Percentiles rank a stretch among this genome's conserved stretches.
phyloP scores from a whole-genome alignment of 257 asterid genomes.

The Vinca minor region DNA sequence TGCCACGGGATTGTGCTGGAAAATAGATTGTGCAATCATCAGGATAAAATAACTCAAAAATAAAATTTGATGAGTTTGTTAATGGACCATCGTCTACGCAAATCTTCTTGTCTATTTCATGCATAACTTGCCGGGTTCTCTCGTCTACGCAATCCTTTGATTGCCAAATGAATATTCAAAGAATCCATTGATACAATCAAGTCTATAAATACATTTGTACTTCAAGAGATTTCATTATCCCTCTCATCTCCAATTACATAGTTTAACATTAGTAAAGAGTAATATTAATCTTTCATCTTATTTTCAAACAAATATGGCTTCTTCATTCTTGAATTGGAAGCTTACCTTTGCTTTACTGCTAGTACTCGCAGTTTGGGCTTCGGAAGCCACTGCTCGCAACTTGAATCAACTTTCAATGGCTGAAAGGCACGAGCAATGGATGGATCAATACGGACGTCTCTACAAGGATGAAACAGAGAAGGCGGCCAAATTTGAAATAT shows the following conservation, averaged over 20 bases:
- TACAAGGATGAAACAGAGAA: not conserved
- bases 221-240: too few species aligned
- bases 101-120: not conserved
- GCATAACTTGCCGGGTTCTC: conserved; percentile 11
- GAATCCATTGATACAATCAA: too few species aligned
- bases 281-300: conserved; percentile 1
- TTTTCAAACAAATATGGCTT: conserved; percentile 5
- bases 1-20: too few species aligned
- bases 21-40: too few species aligned
- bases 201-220: too few species aligned
- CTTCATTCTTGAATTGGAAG: not conserved
- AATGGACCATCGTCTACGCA: conserved; percentile 5
- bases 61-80: too few species aligned
- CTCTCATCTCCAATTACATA: too few species aligned
- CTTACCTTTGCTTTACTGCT: not conserved
- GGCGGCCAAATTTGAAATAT: conserved; percentile 3
- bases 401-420: not conserved
- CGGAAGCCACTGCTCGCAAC: not conserved
- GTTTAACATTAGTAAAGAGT: too few species aligned
- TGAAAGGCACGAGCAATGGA: conserved; percentile 7
- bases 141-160: not conserved
- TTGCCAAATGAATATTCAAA: conserved; percentile 7
- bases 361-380: not conserved
- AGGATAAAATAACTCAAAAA: too few species aligned
- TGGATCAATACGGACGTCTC: not conserved